Evolutionary conservation across 495 filamentous ascomycete species (phyloP).

Genomic region (Cetradonia linearis): DNA sequence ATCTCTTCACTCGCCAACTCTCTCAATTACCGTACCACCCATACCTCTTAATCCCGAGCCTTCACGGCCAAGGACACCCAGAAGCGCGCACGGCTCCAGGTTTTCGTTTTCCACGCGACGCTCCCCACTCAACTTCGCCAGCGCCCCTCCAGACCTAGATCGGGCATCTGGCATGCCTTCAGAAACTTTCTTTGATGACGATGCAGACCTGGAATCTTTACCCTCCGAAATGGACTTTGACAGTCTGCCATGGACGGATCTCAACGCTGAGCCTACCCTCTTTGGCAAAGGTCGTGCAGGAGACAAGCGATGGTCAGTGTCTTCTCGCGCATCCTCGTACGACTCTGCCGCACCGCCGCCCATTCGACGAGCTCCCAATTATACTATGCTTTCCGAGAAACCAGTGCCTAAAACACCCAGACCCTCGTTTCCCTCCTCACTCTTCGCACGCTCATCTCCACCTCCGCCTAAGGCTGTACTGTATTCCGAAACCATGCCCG

Average conservation of each 20-base stretch:
- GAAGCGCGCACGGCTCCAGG: background rate
- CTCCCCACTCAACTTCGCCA: constrained; percentile 6
- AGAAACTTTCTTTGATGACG: constrained; percentile 2
- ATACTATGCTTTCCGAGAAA: background rate
- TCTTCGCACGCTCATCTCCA: constrained; percentile 2
- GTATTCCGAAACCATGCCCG: constrained; percentile 12
- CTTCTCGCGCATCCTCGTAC: constrained; percentile 18
- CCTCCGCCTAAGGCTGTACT: constrained; percentile 12
- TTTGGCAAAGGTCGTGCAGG: background rate
- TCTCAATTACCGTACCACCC: background rate
- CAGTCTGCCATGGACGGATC: constrained; percentile 9
- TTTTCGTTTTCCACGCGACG: constrained; percentile 1
- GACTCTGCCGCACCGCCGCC: constrained; percentile 22
- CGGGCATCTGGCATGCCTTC: background rate
- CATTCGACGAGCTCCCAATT: constrained; percentile 10
- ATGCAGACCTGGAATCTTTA: constrained; percentile 20
- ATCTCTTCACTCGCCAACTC: background rate
- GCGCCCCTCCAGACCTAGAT: background rate
- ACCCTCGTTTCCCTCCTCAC: background rate
- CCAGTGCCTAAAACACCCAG: background rate
- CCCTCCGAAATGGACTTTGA: constrained; percentile 11
- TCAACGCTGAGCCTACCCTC: constrained; percentile 2
- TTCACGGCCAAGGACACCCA: background rate
- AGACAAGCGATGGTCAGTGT: background rate
- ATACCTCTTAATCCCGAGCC: background rate